These are phyloP conservation scores for Sugiyamaella pinicola DNA, from an alignment of 1,139 yeast genomes.

Conservation along the genomic window DNA sequence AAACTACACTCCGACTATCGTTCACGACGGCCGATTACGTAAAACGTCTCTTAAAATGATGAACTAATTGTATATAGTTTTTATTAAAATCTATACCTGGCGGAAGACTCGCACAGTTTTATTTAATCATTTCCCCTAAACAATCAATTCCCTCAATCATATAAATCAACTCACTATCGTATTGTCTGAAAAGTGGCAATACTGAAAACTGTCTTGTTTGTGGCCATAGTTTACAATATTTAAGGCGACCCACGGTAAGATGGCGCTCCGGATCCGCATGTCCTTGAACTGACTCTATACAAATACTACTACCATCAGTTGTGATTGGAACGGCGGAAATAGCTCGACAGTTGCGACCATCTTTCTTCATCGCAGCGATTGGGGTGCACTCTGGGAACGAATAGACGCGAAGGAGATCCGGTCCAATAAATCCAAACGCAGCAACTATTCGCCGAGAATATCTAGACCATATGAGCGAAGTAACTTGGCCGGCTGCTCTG, in stretches of 20 bases:
- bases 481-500: slow-evolving; percentile 71
- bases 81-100: background rate
- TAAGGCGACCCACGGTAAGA: slow-evolving; percentile 53
- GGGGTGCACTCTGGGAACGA: slow-evolving; percentile 65
- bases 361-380: slow-evolving; percentile 54
- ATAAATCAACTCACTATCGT: slow-evolving; percentile 59
- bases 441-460: slow-evolving; percentile 65
- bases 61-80: background rate
- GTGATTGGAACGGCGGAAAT: slow-evolving; percentile 70
- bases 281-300: slow-evolving; percentile 2
- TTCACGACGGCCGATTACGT: background rate
- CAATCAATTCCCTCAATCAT: slow-evolving; percentile 51
- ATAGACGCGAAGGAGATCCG: slow-evolving; percentile 53
- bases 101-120: background rate
- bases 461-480: slow-evolving; percentile 76
- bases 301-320: slow-evolving; percentile 41
- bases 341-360: slow-evolving; percentile 54
- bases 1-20: slow-evolving; percentile 5
- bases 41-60: background rate
- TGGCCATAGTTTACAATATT: slow-evolving; percentile 72
- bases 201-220: too few relatives aligned
- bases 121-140: slow-evolving; percentile 29
- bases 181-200: slow-evolving; percentile 38
- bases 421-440: slow-evolving; percentile 68
- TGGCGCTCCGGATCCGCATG: too few relatives aligned